Conservation (phyloP, 2,329 filamentous ascomycete genomes). For the Aspergillus fischeri region DNA sequence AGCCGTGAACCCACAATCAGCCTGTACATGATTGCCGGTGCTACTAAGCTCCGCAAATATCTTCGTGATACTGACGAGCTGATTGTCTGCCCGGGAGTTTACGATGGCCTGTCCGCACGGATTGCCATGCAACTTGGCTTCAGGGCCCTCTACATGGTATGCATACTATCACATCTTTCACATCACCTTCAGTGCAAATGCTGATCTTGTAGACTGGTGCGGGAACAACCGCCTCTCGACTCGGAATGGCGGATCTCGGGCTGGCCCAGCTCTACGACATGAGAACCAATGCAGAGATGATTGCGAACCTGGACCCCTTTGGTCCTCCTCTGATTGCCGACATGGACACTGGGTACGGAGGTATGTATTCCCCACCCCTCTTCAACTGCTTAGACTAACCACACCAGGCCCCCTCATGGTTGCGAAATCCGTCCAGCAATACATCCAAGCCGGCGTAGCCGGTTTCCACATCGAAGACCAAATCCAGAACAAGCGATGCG, state of each 20-base stretch:
- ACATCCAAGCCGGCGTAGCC: constrained; percentile 51
- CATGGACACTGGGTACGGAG: constrained; percentile 53
- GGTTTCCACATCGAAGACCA: constrained; percentile 58
- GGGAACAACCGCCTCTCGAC: constrained; percentile 56
- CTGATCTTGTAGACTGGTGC: constrained; percentile 52
- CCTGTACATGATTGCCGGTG: constrained; percentile 25
- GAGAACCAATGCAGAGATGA: constrained; percentile 60
- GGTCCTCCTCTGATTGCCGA: constrained; percentile 56
- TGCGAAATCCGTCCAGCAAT: constrained; percentile 46
- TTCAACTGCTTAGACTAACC: not conserved
- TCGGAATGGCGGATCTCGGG: constrained; percentile 62
- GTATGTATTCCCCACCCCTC: constrained; percentile 14
- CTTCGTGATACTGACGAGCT: constrained; percentile 25
- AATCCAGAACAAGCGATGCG: constrained; percentile 42
- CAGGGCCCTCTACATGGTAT: constrained; percentile 64
- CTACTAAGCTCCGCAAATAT: constrained; percentile 27
- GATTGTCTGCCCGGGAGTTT: constrained; percentile 62
- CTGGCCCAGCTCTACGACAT: constrained; percentile 61
- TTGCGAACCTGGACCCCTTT: constrained; percentile 54
- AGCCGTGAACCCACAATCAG: constrained; percentile 25
- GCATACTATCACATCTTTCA: constrained; percentile 8
- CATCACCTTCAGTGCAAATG: not conserved
- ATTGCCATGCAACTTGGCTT: constrained; percentile 62
- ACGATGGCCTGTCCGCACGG: constrained; percentile 63
- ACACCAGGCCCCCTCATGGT: constrained; percentile 40